A percentile compares a stretch with the other conserved stretches of the same genome.
Conservation (phyloP, 2,329 filamentous ascomycete genomes). For the Paecilomyces fulvus region DNA sequence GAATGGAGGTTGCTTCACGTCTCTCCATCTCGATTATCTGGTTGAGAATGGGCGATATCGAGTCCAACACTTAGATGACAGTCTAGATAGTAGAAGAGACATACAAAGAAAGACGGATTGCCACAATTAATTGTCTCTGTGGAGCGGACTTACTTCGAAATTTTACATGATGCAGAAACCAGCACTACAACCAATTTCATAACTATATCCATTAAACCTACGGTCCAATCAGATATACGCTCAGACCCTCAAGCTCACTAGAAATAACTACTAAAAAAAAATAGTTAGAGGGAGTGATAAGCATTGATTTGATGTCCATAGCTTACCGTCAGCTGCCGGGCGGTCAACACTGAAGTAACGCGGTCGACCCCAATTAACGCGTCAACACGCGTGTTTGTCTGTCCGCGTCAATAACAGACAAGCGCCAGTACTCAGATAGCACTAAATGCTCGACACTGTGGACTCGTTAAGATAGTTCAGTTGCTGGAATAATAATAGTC, state of each 20-base stretch:
- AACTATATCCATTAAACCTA: too few relatives aligned
- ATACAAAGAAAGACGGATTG: too few relatives aligned
- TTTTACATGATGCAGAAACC: too few relatives aligned
- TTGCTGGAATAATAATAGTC: neutral
- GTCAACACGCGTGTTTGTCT: neutral
- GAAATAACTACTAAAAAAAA: neutral
- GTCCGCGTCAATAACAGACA: neutral
- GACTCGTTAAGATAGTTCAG: neutral
- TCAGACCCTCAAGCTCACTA: too few relatives aligned
- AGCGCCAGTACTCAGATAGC: neutral
- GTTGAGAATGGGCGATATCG: neutral
- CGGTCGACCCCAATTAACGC: neutral
- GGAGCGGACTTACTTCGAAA: too few relatives aligned
- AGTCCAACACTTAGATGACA: too few relatives aligned
- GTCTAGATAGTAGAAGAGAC: too few relatives aligned
- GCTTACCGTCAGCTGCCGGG: neutral
- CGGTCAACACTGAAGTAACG: neutral
- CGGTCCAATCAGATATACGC: too few relatives aligned
- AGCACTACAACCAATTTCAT: too few relatives aligned
- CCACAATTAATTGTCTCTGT: too few relatives aligned
- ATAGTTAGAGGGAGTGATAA: neutral
- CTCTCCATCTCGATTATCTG: too few relatives aligned
- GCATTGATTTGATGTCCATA: neutral
- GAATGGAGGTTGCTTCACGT: conserved; percentile 21
- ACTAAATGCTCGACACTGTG: neutral